Evolutionary conservation across 1,284 basidiomycete species (phyloP), one percentile per base, ranked within the genome.

Genomic region (Cystobasidium slooffiae): DNA sequence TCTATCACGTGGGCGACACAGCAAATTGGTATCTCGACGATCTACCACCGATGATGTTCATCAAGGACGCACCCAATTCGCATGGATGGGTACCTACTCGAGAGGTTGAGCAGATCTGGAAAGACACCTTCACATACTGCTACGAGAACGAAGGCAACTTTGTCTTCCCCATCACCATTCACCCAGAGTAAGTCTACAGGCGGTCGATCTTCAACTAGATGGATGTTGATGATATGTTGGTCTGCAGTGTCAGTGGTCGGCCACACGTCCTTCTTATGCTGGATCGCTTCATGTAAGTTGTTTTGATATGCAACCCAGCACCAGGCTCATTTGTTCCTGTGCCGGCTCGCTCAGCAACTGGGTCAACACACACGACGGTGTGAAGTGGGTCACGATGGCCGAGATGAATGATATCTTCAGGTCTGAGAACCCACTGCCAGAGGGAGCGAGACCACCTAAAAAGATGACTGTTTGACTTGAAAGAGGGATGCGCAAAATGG

Each of bases 11-110:
- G 1, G 31, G 14, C 6, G n/a, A 53, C 18, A 56, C 18, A 14
- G 39, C 24, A 18, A 24, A 20, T n/a, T 56, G 56, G 49, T 88
- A 88, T 78, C 82, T 88, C 20, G 88, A 90, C 76, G 89, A 90
- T 79, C 82, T 90, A 6, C 89, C 89, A 1, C 89, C 89, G 0
- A 87, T 90, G 86, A 89, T 90, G 88, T 90, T 90, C 81, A 88
- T 90, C 81, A 90, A 90, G 80, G 83, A 85, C 0, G 85, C 84
- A 65, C 78, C 86, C 0, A 90, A 91, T 80, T 88, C 87, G 0
- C 89, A 91, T 78, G 89, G 89, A 41, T 90, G 87, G 84, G 89
- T 91, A 90, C 75, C 85, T 91, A 44, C 91, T 90, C 90, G 90
- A 89, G 80, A 72, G 62, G 69, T 61, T 52, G 41, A 51, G 52